These are phyloP conservation scores for Glycine soja DNA, from an alignment of 306 rosid species.

Conservation along the genomic window DNA sequence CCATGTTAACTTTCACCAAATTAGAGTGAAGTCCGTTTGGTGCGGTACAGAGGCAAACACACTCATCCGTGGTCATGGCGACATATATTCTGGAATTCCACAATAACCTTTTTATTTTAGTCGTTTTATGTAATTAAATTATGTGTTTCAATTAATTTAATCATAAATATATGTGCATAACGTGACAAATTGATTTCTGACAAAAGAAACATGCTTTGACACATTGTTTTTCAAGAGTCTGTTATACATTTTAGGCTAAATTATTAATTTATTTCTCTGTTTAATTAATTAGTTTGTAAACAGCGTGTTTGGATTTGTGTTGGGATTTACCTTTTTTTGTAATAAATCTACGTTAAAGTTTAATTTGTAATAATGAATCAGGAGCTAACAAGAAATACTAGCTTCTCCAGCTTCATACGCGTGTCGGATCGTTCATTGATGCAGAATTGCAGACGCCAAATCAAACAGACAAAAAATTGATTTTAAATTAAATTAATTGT, in stretches of 20 bases:
- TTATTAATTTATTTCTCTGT: too few species aligned
- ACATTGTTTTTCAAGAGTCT: slow-evolving; percentile 8
- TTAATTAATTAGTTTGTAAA: too few species aligned
- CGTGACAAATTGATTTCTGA: background rate
- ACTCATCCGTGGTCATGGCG: slow-evolving; percentile 41
- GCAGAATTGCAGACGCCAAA: too few species aligned
- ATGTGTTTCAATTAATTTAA: background rate
- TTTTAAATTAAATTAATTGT: too few species aligned
- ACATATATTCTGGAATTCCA: slow-evolving; percentile 44
- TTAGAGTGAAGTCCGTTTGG: slow-evolving; percentile 1
- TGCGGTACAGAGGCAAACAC: slow-evolving; percentile 50
- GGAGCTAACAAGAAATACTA: too few species aligned
- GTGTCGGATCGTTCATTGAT: too few species aligned
- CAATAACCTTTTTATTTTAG: background rate
- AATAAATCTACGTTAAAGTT: too few species aligned
- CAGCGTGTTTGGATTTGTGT: too few species aligned
- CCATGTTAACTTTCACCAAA: slow-evolving; percentile 1
- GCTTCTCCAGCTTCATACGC: too few species aligned
- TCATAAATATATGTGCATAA: background rate
- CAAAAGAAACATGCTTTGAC: background rate
- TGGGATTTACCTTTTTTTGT: too few species aligned
- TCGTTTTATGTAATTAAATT: background rate
- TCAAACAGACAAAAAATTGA: too few species aligned
- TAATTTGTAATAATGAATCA: too few species aligned
- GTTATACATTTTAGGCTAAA: background rate